A percentile compares a stretch with the other conserved stretches of the same genome.
phyloP scores from a whole-genome alignment of 2,329 filamentous ascomycete species.

The Bipolaris victoriae region DNA sequence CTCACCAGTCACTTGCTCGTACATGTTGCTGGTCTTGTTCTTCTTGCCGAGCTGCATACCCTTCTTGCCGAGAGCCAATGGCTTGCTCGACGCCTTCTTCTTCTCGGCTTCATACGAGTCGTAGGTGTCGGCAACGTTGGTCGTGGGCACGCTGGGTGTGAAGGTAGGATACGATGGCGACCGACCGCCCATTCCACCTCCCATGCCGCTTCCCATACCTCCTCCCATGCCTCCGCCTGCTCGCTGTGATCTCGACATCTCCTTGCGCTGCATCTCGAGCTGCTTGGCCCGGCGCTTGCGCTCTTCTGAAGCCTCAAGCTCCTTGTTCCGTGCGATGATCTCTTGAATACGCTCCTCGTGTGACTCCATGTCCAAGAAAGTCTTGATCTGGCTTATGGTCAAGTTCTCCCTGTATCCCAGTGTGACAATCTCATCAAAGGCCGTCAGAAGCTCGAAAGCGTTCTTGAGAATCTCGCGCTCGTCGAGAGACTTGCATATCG shows the following conservation, averaged over 20 bases:
- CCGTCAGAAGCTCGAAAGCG: conserved; percentile 93
- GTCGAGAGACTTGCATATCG: conserved; percentile 93
- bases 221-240: conserved; percentile 36
- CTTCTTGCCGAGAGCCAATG: conserved; percentile 84
- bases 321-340: conserved; percentile 77
- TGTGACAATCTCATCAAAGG: conserved; percentile 96
- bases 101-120: conserved; percentile 97
- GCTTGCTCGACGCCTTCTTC: conserved; percentile 84
- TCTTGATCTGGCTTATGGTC: conserved; percentile 96
- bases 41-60: conserved; percentile 99
- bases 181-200: conserved; percentile 64
- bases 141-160: conserved; percentile 76
- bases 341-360: conserved; percentile 99
- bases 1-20: conserved; percentile 91
- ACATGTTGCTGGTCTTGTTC: conserved; percentile 96
- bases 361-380: conserved; percentile 98
- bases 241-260: conserved; percentile 79
- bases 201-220: conserved; percentile 38
- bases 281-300: conserved; percentile 99
- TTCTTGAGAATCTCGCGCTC: conserved; percentile 94
- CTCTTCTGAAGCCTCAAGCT: conserved; percentile 96
- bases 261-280: conserved; percentile 97
- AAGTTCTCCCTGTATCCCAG: conserved; percentile 96
- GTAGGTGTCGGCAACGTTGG: conserved; percentile 75
- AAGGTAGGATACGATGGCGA: conserved; percentile 88